Percentiles rank a stretch among this genome's conserved stretches.
These are phyloP conservation scores for Nemophila menziesii DNA, from an alignment of 257 asterid genomes.

Conservation along the genomic window DNA sequence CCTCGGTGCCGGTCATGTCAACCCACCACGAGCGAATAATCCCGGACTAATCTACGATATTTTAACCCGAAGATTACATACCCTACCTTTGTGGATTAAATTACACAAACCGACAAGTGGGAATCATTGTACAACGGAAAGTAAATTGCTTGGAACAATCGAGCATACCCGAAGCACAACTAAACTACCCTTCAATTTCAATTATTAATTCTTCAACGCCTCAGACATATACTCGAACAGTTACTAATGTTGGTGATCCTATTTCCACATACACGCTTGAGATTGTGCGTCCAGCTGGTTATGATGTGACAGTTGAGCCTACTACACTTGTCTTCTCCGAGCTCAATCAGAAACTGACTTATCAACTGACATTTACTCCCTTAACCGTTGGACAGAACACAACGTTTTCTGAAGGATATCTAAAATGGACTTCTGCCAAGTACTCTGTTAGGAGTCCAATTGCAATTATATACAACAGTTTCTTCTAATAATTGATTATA, in stretches of 20 bases:
- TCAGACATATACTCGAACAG: slow-evolving; percentile 26
- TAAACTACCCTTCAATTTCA: slow-evolving; percentile 19
- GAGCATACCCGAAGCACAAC: slow-evolving; percentile 14
- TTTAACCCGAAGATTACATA: slow-evolving; percentile 4
- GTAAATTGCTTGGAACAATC: slow-evolving; percentile 16
- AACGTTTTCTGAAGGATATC: slow-evolving; percentile 21
- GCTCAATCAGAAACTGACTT: slow-evolving; percentile 21
- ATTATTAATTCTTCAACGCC: slow-evolving; percentile 7
- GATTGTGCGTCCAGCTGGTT: slow-evolving; percentile 16
- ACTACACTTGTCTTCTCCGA: slow-evolving; percentile 10
- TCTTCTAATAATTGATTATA: too few relatives aligned
- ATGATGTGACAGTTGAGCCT: slow-evolving; percentile 24
- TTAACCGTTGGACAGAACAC: neutral
- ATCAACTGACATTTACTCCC: slow-evolving; percentile 20
- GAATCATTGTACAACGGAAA: slow-evolving; percentile 6
- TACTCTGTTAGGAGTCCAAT: slow-evolving; percentile 30
- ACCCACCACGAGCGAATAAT: slow-evolving; percentile 21
- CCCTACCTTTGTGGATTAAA: slow-evolving; percentile 16
- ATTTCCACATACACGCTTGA: slow-evolving; percentile 14
- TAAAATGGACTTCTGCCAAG: slow-evolving; percentile 26
- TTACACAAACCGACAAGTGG: slow-evolving; percentile 11
- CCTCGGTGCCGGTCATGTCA: slow-evolving; percentile 35
- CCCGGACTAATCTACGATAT: slow-evolving; percentile 17
- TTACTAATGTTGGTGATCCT: slow-evolving; percentile 29
- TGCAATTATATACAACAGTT: neutral